A percentile compares a stretch with the other conserved stretches of the same genome.
phyloP scores from a whole-genome alignment of 2,329 filamentous ascomycete species.

The Calonectria leucothoes region DNA sequence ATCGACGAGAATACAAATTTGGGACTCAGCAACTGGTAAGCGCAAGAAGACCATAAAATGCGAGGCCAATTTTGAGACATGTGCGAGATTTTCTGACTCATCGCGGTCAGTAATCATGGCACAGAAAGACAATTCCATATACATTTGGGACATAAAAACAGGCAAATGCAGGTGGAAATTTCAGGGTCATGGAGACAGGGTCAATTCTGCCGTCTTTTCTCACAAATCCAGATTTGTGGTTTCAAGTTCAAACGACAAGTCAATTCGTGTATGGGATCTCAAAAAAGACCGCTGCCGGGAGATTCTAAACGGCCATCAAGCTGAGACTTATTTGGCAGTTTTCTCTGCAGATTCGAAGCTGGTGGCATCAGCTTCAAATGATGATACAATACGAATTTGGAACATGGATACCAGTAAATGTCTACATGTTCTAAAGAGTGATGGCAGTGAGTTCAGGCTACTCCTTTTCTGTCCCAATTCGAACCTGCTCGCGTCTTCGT shows the following conservation, averaged over 20 bases:
- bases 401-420: background rate
- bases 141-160: background rate
- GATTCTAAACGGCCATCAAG: background rate
- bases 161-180: background rate
- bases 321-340: background rate
- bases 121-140: background rate
- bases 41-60: background rate
- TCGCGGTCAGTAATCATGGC: background rate
- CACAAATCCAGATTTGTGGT: background rate
- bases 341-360: background rate
- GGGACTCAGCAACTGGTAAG: background rate
- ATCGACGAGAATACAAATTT: background rate
- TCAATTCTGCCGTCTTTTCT: background rate
- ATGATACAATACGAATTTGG: background rate
- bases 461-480: background rate
- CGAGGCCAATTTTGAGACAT: background rate
- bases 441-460: background rate
- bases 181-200: background rate
- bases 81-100: background rate
- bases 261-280: conserved; percentile 8
- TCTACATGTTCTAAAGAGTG: background rate
- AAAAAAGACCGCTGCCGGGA: background rate
- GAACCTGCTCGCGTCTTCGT: background rate
- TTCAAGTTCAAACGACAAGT: background rate
- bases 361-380: background rate